Conservation (phyloP, 352 stramenopile species). For the Hyaloperonospora brassicae region DNA sequence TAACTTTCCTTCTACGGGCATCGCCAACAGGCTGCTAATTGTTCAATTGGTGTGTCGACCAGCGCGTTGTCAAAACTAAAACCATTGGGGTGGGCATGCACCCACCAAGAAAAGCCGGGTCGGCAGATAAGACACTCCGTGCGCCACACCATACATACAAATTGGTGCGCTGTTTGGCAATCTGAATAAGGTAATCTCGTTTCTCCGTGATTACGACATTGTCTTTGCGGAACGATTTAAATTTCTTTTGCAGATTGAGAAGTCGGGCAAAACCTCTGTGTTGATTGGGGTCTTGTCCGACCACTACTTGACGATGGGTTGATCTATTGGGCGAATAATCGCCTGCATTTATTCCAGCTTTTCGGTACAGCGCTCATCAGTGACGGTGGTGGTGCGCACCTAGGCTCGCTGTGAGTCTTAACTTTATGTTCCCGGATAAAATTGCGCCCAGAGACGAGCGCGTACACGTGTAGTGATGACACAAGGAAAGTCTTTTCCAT, state of each 20-base stretch:
- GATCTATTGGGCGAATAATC: too few relatives aligned
- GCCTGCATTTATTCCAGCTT: too few relatives aligned
- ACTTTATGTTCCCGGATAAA: not conserved
- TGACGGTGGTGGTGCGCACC: too few relatives aligned
- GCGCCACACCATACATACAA: not conserved
- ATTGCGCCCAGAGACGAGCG: not conserved
- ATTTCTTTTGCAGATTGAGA: too few relatives aligned
- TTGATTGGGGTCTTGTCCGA: not conserved
- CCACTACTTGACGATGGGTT: not conserved
- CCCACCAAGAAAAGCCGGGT: too few relatives aligned
- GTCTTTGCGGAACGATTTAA: not conserved
- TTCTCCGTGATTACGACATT: not conserved
- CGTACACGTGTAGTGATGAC: not conserved
- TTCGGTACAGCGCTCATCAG: not conserved
- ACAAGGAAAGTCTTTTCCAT: too few relatives aligned
- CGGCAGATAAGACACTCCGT: too few relatives aligned
- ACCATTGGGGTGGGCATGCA: too few relatives aligned
- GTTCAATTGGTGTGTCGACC: not conserved
- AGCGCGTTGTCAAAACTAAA: too few relatives aligned
- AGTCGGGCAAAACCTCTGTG: not conserved
- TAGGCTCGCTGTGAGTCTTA: too few relatives aligned
- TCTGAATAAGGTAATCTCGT: not conserved
- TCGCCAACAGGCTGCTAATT: too few relatives aligned
- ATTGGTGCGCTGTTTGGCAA: not conserved
- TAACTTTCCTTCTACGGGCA: too few relatives aligned